phyloP scores from a whole-genome alignment of 805 yeast species.

The Brettanomyces nanus region DNA sequence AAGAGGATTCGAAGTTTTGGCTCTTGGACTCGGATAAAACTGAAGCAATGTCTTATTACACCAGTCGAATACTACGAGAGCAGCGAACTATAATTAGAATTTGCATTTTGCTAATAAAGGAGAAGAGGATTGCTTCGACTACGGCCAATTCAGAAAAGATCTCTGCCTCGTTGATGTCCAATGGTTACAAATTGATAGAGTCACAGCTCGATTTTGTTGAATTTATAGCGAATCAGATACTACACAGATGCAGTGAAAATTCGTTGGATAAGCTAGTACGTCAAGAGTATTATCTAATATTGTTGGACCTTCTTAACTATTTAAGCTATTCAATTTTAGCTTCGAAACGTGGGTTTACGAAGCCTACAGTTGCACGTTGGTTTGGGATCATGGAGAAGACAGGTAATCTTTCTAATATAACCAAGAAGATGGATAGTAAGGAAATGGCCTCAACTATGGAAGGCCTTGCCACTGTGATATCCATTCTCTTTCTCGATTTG shows the following conservation, averaged over 20 bases:
- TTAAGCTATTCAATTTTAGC: conserved; percentile 21
- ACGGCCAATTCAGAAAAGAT: conserved; percentile 22
- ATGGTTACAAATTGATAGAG: conserved; percentile 23
- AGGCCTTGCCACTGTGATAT: conserved; percentile 39
- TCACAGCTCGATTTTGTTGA: conserved; percentile 19
- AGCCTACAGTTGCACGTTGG: conserved; percentile 40
- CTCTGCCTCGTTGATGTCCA: conserved; percentile 28
- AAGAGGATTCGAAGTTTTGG: conserved; percentile 15
- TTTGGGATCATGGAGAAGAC: conserved; percentile 38
- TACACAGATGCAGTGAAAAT: conserved; percentile 3
- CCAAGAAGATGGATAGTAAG: conserved; percentile 19
- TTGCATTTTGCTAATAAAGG: conserved; percentile 29
- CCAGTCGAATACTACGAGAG: conserved; percentile 38
- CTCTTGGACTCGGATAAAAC: conserved; percentile 26
- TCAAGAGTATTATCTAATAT: conserved; percentile 10
- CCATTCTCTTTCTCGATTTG: conserved; percentile 49
- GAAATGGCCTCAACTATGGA: conserved; percentile 27
- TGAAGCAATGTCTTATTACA: conserved; percentile 28
- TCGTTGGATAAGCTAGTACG: conserved; percentile 10
- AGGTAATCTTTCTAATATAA: conserved; percentile 10
- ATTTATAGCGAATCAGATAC: conserved; percentile 6
- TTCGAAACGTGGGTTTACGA: conserved; percentile 16
- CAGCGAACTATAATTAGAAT: conserved; percentile 41
- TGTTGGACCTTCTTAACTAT: conserved; percentile 19
- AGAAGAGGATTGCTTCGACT: conserved; percentile 12